Base-by-base conservation (phyloP, 805 yeast species). In the Maudiozyma pseudohumilis region DNA sequence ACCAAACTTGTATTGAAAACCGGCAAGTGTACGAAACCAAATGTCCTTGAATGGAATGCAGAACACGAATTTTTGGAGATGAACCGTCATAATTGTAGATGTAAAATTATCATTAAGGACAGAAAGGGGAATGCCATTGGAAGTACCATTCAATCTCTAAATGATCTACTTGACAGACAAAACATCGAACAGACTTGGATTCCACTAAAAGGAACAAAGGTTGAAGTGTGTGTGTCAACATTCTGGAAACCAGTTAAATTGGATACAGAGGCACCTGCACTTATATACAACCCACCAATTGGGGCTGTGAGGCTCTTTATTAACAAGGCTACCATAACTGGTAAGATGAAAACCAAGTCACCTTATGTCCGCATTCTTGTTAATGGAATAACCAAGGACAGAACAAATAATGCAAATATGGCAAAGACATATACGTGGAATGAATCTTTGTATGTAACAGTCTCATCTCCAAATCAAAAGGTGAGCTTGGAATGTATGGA, bases 401-500 rank as follows among this genome's bases (percentile, higher is more conserved):
- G 96, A 60, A 88, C 96, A 2, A 68, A 71, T 36, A 72, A 83
- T 11, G 55, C 66, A 36, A 77, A 72, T n/a, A 71, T 78, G 11
- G 74, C 80, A 0, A 65, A 75, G 46, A 66, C 80, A 43, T 96
- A 96, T 8, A 74, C 72, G 5, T 89, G 84, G 81, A 74, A 86
- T 55, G 88, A 86, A 55, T 68, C 80, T 5, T 63, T 83, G 35
- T 88, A 83, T 59, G 71, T 82, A 21, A 76, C 95, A 7, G 72
- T 88, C 16, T 71, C 88, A 4, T 78, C 86, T 32, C 74, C 83
- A 17, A 77, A 79, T 52, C 95, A 86, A 58, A 75, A 70, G 48
- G 61, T 88, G 46, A 75, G 84, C 1, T 56, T 88, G 41, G 96
- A 89, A 56, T 92, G 77, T 4, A 80, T 87, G 94, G 96, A 86